A percentile compares a stretch with the other conserved stretches of the same genome.
These are phyloP conservation scores for Cucurbita argyrosperma DNA, from an alignment of 306 rosid genomes.

Conservation along the genomic window DNA sequence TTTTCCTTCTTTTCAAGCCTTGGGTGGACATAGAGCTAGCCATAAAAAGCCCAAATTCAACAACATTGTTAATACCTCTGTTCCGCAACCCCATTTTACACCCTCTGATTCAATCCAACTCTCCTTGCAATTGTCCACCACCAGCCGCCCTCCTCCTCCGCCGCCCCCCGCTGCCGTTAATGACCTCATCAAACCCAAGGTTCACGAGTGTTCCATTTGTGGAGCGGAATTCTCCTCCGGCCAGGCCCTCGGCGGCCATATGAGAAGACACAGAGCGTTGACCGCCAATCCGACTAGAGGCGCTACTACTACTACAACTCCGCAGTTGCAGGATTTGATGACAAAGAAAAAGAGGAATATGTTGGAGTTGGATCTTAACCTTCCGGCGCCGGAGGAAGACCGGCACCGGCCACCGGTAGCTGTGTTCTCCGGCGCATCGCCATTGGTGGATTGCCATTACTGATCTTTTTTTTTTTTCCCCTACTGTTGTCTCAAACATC, in stretches of 20 bases:
- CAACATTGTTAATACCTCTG: neutral
- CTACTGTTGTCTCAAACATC: neutral
- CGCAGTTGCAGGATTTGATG: neutral
- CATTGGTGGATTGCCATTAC: constrained; percentile 71
- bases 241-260: constrained; percentile 93
- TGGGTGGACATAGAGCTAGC: constrained; percentile 89
- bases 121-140: constrained; percentile 31
- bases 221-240: constrained; percentile 77
- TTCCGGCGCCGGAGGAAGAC: constrained; percentile 67
- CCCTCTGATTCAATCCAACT: constrained; percentile 30
- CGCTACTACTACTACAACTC: neutral
- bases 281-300: constrained; percentile 1
- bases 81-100: neutral
- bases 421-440: constrained; percentile 51
- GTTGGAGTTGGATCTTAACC: constrained; percentile 64
- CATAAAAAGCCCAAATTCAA: constrained; percentile 44
- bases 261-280: constrained; percentile 69
- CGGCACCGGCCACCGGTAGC: constrained; percentile 31
- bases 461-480: constrained; percentile 3
- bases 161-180: neutral
- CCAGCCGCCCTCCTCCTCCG: neutral
- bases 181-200: constrained; percentile 16
- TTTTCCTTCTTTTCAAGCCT: constrained; percentile 78
- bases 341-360: constrained; percentile 29
- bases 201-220: constrained; percentile 72